These are phyloP conservation scores for Leccinum fuscescens DNA, from an alignment of 1,284 basidiomycete species.

Conservation along the genomic window DNA sequence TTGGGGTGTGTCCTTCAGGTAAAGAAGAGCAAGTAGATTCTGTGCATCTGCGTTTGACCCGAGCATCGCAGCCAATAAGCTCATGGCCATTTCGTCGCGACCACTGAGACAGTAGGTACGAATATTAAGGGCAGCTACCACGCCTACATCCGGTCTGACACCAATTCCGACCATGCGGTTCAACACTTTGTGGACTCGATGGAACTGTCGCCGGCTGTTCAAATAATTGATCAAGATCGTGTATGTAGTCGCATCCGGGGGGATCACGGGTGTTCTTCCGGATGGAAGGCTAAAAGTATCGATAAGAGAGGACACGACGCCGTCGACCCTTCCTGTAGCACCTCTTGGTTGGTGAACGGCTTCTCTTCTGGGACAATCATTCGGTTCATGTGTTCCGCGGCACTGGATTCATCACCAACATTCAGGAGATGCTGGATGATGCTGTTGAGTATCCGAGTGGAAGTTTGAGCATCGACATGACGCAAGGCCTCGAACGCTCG, in stretches of 20 bases:
- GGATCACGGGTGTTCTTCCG: constrained; percentile 21
- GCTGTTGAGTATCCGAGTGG: constrained; percentile 58
- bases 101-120: constrained; percentile 52
- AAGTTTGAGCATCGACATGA: constrained; percentile 37
- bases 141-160: constrained; percentile 45
- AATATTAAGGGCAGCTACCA: constrained; percentile 50
- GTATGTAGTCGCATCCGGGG: constrained; percentile 59
- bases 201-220: constrained; percentile 44
- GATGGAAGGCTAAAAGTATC: constrained; percentile 5
- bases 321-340: constrained; percentile 36
- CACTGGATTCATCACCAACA: constrained; percentile 47
- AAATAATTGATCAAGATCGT: constrained; percentile 62
- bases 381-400: constrained; percentile 46
- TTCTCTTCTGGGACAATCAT: constrained; percentile 45
- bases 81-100: constrained; percentile 46
- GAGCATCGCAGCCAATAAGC: constrained; percentile 49
- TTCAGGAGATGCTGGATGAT: constrained; percentile 61
- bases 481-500: constrained; percentile 49
- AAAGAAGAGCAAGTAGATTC: constrained; percentile 24
- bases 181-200: constrained; percentile 47
- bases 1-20: constrained; percentile 19
- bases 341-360: constrained; percentile 28
- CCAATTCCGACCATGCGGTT: constrained; percentile 45
- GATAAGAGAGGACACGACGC: constrained; percentile 21
- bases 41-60: constrained; percentile 21